Base-by-base conservation (phyloP, 176 grass and related monocot genomes). In the Musa acuminata region DNA sequence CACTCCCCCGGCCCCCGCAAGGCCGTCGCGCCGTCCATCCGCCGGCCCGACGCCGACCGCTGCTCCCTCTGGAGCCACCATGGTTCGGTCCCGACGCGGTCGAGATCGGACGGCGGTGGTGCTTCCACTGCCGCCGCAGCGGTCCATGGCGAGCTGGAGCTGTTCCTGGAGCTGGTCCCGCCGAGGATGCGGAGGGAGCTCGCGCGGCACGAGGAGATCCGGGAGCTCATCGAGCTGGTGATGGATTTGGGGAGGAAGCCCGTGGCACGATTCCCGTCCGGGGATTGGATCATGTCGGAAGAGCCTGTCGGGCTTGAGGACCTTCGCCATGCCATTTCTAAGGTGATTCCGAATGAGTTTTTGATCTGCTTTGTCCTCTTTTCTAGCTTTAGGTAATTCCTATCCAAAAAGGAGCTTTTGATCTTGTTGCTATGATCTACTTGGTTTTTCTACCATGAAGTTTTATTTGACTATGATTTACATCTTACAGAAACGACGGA, bases 181-280 rank as follows among this genome's bases (percentile, higher is more conserved):
- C 67, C 72, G 14, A 85, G 90, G 88, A 93, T 98, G 88, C 80
- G 90, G 75, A 73, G 87, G 60, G 90, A 86, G 75, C 75, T 98
- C 43, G 84, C 58, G 57, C 80, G 81, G 79, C 90, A 98, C 69
- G 77, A 67, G 25, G 84, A 98, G 78, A 70, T 91, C 62, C 79
- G 87, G 86, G 80, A 91, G 60, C 87, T 98, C 78, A 87, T 98
- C 57, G 94, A 98, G 88, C 86, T 98, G 62, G 88, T 98, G 70
- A 80, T 98, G 90, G 94, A 98, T 89, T 85, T 98, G 59, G 94
- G 94, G 2, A 84, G 94, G 67, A 78, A 76, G 55, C 94, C 94
- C 8, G 25, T 93, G 16, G 94, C 94, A 9, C 83, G 94, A 53
- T 98, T 98, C 84, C 94, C 94, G 0, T 87, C 94, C 0, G 94